phyloP scores from a whole-genome alignment of 257 asterid genomes.

The Capsicum chinense region DNA sequence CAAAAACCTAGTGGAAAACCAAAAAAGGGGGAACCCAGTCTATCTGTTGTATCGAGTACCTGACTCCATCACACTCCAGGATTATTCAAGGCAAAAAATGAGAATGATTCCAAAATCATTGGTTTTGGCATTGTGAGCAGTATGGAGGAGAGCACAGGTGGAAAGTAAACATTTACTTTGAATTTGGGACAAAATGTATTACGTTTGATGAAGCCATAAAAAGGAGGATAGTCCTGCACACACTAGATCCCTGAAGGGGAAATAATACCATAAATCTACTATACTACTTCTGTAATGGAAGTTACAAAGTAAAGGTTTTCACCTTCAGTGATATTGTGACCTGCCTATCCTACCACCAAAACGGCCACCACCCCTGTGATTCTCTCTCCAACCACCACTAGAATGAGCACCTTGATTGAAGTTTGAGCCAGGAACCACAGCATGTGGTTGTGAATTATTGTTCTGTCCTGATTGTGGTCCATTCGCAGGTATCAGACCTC shows the following conservation, averaged over 20 bases:
- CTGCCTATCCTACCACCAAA: slow-evolving; percentile 69
- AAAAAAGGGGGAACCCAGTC: neutral
- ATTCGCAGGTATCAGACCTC: slow-evolving; percentile 45
- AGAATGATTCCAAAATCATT: neutral
- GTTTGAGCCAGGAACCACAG: slow-evolving; percentile 34
- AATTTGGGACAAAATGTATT: slow-evolving; percentile 21
- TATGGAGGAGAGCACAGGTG: neutral
- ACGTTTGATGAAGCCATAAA: neutral
- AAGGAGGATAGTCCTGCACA: slow-evolving; percentile 6
- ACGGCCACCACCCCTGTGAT: slow-evolving; percentile 67
- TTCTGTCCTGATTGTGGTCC: slow-evolving; percentile 43
- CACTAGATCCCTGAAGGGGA: neutral
- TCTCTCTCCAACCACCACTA: slow-evolving; percentile 52
- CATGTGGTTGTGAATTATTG: slow-evolving; percentile 37
- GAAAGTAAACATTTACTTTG: neutral
- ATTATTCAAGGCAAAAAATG: slow-evolving; percentile 3
- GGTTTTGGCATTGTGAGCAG: neutral
- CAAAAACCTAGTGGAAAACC: neutral
- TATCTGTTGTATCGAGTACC: neutral
- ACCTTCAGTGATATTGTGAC: slow-evolving; percentile 32
- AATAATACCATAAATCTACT: neutral
- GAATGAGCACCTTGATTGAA: slow-evolving; percentile 40
- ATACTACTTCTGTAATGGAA: neutral
- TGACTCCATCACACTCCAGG: neutral
- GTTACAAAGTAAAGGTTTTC: neutral